Conservation (phyloP, 2,329 filamentous ascomycete genomes). For the Ceratocystis alfenasii region DNA sequence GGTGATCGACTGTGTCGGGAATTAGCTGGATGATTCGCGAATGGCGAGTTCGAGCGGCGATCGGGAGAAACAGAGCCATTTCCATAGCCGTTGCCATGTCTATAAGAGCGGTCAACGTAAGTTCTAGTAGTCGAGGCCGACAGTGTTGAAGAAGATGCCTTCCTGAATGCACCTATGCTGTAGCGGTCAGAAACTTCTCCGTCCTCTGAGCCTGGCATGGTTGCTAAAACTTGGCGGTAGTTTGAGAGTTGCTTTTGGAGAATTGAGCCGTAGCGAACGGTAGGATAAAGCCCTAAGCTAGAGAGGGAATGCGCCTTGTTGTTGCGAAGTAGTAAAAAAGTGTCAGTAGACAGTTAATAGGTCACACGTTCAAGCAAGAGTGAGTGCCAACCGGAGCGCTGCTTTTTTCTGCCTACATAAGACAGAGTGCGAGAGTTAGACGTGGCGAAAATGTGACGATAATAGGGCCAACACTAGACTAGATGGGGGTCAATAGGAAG, state of each 20-base stretch:
- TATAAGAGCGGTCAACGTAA: conserved; percentile 87
- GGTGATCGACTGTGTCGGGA: conserved; percentile 9
- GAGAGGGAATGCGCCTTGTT: conserved; percentile 2
- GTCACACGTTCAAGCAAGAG: conserved; percentile 15
- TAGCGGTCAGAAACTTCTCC: conserved; percentile 3
- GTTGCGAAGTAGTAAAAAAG: conserved; percentile 9
- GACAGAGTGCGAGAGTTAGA: neutral
- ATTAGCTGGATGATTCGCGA: conserved; percentile 23
- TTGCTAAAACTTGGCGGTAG: neutral
- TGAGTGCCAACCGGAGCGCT: conserved; percentile 21
- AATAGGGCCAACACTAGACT: no score
- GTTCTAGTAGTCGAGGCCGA: conserved; percentile 56
- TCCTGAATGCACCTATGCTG: conserved; percentile 33
- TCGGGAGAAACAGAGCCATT: conserved; percentile 37
- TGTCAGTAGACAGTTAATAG: conserved; percentile 19
- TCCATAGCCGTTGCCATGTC: conserved; percentile 33
- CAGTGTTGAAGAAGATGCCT: conserved; percentile 63
- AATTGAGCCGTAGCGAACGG: neutral
- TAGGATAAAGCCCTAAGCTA: neutral
- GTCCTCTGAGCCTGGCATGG: conserved; percentile 1
- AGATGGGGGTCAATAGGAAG: no score
- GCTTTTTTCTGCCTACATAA: neutral
- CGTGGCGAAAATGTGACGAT: neutral
- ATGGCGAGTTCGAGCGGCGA: neutral
- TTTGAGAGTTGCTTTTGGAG: neutral